phyloP scores from a whole-genome alignment of 2,329 filamentous ascomycete species.

The Cryphonectria japonica region DNA sequence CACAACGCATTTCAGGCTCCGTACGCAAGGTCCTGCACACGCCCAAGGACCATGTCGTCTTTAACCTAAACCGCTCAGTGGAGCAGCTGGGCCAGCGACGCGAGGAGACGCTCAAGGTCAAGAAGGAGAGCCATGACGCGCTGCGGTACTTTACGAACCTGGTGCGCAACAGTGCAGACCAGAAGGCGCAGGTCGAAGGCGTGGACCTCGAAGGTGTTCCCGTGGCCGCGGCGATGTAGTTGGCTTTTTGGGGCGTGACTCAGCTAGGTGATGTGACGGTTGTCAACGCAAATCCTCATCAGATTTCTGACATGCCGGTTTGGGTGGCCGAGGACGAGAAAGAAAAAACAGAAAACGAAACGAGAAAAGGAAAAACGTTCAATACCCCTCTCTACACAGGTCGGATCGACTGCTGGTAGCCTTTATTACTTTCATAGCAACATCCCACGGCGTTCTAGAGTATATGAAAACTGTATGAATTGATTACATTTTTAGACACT shows the following conservation, averaged over 20 bases:
- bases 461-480: neutral
- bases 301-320: neutral
- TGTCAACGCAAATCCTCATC: neutral
- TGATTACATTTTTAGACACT: neutral
- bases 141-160: conserved; percentile 90
- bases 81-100: conserved; percentile 79
- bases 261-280: neutral
- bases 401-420: conserved; percentile 21
- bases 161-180: conserved; percentile 64
- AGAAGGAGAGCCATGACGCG: conserved; percentile 82
- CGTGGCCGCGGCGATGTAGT: conserved; percentile 5
- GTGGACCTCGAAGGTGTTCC: conserved; percentile 61
- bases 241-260: neutral
- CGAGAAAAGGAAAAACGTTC: conserved; percentile 2
- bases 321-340: neutral
- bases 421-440: conserved; percentile 7
- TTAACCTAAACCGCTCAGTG: conserved; percentile 80
- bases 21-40: conserved; percentile 88
- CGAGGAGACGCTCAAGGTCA: conserved; percentile 81
- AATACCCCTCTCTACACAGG: conserved; percentile 29
- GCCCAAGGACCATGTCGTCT: conserved; percentile 83
- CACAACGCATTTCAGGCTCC: conserved; percentile 79
- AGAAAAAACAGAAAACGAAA: neutral
- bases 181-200: conserved; percentile 53
- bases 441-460: conserved; percentile 14